Evolutionary conservation across 2,329 filamentous ascomycete genomes (phyloP).

Genomic region (Penicillium frequentans): DNA sequence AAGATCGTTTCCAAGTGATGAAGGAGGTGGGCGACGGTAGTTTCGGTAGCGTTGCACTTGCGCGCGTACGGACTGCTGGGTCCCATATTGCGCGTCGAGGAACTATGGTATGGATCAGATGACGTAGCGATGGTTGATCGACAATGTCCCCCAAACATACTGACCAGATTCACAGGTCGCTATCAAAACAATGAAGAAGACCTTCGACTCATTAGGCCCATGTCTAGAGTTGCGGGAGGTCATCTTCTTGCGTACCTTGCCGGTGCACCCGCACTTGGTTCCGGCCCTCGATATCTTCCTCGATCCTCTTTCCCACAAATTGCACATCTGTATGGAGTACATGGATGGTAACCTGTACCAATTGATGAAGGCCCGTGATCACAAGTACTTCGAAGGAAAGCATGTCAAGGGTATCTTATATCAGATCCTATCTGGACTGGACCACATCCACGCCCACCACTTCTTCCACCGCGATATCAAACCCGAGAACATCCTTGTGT

Average conservation of each 20-base stretch:
- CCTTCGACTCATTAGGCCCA: slow-evolving; percentile 85
- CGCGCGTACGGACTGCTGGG: slow-evolving; percentile 86
- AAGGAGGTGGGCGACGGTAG: slow-evolving; percentile 99
- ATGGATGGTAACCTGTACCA: slow-evolving; percentile 99
- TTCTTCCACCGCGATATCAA: slow-evolving; percentile 99
- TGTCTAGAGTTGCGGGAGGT: slow-evolving; percentile 95
- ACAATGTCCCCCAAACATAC: slow-evolving; percentile 3
- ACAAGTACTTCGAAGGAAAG: slow-evolving; percentile 84
- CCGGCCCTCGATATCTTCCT: slow-evolving; percentile 97
- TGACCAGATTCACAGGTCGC: slow-evolving; percentile 65
- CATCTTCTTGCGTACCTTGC: slow-evolving; percentile 89
- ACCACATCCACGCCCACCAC: slow-evolving; percentile 94
- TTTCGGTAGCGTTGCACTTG: slow-evolving; percentile 92
- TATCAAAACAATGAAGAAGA: slow-evolving; percentile 99
- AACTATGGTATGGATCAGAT: slow-evolving; percentile 71
- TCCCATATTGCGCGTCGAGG: slow-evolving; percentile 84
- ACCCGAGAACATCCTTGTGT: slow-evolving; percentile 97
- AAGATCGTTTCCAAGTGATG: slow-evolving; percentile 93
- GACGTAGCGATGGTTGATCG: slow-evolving; percentile 2
- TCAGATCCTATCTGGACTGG: slow-evolving; percentile 92
- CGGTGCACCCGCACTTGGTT: slow-evolving; percentile 87
- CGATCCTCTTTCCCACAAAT: slow-evolving; percentile 90
- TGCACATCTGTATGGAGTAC: slow-evolving; percentile 98
- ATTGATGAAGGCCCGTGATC: slow-evolving; percentile 96
- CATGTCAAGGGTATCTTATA: slow-evolving; percentile 98